phyloP scores from a whole-genome alignment of 257 asterid genomes.

The Solanum appendiculatum region DNA sequence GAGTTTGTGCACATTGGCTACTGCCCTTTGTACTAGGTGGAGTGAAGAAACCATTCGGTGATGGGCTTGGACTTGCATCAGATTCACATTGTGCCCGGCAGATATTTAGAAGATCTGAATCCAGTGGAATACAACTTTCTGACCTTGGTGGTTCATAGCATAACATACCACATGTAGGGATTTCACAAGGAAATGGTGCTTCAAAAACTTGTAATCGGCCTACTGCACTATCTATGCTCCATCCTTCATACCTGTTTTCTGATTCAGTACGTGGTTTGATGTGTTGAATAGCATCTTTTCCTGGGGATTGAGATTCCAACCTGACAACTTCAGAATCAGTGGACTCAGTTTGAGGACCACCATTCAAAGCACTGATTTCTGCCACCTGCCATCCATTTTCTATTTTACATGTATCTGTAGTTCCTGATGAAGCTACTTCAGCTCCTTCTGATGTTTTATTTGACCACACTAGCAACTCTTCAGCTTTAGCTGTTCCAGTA shows the following conservation, averaged over 20 bases:
- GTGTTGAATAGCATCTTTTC: slow-evolving; percentile 16
- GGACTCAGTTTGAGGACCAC: slow-evolving; percentile 21
- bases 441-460: slow-evolving; percentile 27
- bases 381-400: slow-evolving; percentile 21
- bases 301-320: slow-evolving; percentile 22
- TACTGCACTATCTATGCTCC: neutral
- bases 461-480: slow-evolving; percentile 18
- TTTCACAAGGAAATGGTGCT: slow-evolving; percentile 16
- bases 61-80: slow-evolving; percentile 25
- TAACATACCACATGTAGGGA: slow-evolving; percentile 43
- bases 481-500: slow-evolving; percentile 25
- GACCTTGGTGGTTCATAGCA: slow-evolving; percentile 65
- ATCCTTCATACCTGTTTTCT: slow-evolving; percentile 13
- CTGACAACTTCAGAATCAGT: slow-evolving; percentile 23
- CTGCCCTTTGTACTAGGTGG: slow-evolving; percentile 58
- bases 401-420: slow-evolving; percentile 21
- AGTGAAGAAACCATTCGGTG: slow-evolving; percentile 40
- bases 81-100: slow-evolving; percentile 29
- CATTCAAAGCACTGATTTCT: slow-evolving; percentile 15
- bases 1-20: slow-evolving; percentile 37
- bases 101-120: slow-evolving; percentile 26
- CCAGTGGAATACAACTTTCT: slow-evolving; percentile 23
- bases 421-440: slow-evolving; percentile 30
- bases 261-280: slow-evolving; percentile 15
- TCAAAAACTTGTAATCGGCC: neutral